Evolutionary conservation across 139 green algal genomes (phyloP).

Genomic region (Gonium pectorale): DNA sequence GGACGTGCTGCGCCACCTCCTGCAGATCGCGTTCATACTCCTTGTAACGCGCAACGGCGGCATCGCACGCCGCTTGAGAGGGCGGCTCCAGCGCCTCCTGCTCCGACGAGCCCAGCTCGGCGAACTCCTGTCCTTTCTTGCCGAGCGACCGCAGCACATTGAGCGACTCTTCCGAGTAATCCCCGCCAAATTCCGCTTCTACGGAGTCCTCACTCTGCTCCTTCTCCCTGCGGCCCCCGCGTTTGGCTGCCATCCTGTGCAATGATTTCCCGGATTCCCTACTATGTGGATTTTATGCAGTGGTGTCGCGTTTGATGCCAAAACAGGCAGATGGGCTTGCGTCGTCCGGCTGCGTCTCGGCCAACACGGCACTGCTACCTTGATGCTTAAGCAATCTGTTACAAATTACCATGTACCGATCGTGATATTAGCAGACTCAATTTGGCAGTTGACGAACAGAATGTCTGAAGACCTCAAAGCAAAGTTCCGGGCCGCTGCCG

Average conservation of each 20-base stretch:
- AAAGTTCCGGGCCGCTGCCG: constrained; percentile 32
- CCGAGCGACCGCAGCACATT: constrained; percentile 11
- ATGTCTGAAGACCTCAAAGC: constrained; percentile 43
- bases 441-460: too few species aligned
- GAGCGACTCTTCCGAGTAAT: constrained; percentile 46
- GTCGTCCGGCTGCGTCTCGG: too few species aligned
- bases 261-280: too few species aligned
- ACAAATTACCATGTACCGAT: too few species aligned
- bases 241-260: too few species aligned
- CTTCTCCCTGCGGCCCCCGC: not conserved
- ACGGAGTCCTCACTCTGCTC: constrained; percentile 19
- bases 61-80: constrained; percentile 2
- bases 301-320: too few species aligned
- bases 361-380: too few species aligned
- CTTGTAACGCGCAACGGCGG: not conserved
- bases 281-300: too few species aligned
- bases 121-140: not conserved
- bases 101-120: not conserved
- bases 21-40: not conserved
- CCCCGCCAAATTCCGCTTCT: constrained; percentile 26
- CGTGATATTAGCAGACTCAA: too few species aligned
- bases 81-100: not conserved
- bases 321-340: too few species aligned
- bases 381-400: too few species aligned
- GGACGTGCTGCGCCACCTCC: not conserved